phyloP scores from a whole-genome alignment of 2,329 filamentous ascomycete species.

The Leptographium wingfieldii region DNA sequence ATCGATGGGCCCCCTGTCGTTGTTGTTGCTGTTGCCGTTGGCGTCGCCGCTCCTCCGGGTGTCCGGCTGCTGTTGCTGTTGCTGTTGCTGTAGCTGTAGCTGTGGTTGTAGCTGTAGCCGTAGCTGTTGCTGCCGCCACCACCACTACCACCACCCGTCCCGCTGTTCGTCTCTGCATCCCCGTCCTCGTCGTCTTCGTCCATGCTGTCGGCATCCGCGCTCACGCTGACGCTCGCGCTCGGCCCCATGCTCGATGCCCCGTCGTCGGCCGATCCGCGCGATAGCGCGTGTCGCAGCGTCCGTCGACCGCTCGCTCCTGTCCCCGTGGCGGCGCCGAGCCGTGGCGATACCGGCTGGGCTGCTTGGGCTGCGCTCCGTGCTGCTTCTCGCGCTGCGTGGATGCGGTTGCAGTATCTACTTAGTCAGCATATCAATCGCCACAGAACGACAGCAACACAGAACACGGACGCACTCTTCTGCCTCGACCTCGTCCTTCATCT shows the following conservation, averaged over 20 bases:
- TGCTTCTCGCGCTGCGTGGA: constrained; percentile 51
- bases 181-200: not conserved
- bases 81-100: not conserved
- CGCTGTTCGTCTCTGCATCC: not conserved
- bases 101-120: not conserved
- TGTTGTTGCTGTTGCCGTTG: no score
- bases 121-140: not conserved
- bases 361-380: not conserved
- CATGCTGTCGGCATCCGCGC: not conserved
- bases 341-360: not conserved
- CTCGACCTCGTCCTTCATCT: constrained; percentile 72
- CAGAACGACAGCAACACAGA: no score
- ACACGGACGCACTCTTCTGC: constrained; percentile 57
- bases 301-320: not conserved
- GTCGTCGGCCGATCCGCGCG: constrained; percentile 10
- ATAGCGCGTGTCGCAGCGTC: not conserved
- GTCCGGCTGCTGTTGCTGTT: not conserved
- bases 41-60: constrained; percentile 14
- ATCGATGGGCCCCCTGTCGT: constrained; percentile 51
- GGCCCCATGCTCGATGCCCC: not conserved
- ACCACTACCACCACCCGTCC: not conserved
- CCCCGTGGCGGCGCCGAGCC: not conserved
- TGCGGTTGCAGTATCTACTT: constrained; percentile 71
- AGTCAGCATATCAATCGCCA: constrained; percentile 11
- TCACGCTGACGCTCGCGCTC: constrained; percentile 6